Evolutionary conservation across 495 filamentous ascomycete species (phyloP).

Genomic region (Trichoderma gamsii): DNA sequence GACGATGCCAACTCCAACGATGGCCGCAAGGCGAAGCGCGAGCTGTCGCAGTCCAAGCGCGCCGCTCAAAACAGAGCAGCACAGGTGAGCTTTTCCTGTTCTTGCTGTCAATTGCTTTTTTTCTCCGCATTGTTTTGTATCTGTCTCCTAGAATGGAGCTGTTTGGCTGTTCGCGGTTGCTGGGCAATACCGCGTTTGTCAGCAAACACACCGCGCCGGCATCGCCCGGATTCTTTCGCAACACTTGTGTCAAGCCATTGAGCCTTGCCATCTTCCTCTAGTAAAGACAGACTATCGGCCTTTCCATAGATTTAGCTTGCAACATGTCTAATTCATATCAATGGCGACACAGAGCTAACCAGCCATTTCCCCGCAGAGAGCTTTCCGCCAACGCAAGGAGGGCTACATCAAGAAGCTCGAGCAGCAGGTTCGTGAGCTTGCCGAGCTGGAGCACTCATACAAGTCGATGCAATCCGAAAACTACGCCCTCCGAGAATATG

Average conservation of each 20-base stretch:
- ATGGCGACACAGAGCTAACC: slow-evolving; percentile 19
- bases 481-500: slow-evolving; percentile 83
- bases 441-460: slow-evolving; percentile 59
- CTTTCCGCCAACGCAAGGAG: slow-evolving; percentile 96
- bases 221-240: background rate
- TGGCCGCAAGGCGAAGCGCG: slow-evolving; percentile 60
- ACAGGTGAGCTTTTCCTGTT: slow-evolving; percentile 53
- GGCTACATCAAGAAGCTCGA: slow-evolving; percentile 96
- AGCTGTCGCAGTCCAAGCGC: slow-evolving; percentile 89
- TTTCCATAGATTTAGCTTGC: background rate
- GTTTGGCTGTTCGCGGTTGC: background rate
- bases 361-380: slow-evolving; percentile 53
- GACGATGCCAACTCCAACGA: slow-evolving; percentile 31
- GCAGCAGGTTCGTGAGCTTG: slow-evolving; percentile 75
- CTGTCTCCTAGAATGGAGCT: background rate
- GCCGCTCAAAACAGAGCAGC: slow-evolving; percentile 95
- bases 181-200: background rate
- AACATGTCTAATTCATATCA: background rate
- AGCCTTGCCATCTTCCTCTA: slow-evolving; percentile 7
- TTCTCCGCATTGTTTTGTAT: background rate
- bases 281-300: background rate
- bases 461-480: slow-evolving; percentile 80
- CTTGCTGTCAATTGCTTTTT: background rate
- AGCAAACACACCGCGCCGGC: background rate
- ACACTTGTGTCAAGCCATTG: background rate